Base-by-base conservation (phyloP, 495 filamentous ascomycete genomes). In the Apiosordaria backusii region DNA sequence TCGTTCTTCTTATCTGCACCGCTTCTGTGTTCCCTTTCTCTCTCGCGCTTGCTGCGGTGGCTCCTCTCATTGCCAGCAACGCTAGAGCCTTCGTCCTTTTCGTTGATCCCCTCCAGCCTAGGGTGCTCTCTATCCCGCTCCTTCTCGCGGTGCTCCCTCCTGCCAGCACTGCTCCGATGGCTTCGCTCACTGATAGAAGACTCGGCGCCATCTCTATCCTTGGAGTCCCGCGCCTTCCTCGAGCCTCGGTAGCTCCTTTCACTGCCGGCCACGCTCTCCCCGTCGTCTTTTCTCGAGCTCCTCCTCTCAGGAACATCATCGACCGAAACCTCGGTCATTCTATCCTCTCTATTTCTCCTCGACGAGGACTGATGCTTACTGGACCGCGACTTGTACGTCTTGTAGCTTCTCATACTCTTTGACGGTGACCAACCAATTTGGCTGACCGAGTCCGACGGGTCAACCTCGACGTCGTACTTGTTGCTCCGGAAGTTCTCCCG, bases 381-480 rank as follows among this genome's bases (percentile, higher is more conserved):
- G 0, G 35, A 45, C 16, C 35, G 64, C 2, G 71, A 70, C 65
- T 67, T 72, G 23, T 66, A 63, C 35, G 69, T 65, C 52, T 60
- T 58, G 9, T 70, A 63, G 1, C 52, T 63, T 45, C 52, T 68
- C 26, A 70, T 61, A 3, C 69, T 22, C 52, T 23, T 19, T 4
- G 52, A 55, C n/a, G n/a, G n/a, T 13, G 35, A 45, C n/a, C 27
- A 25, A 19, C 73, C 69, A 4, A 68, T 66, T 45, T 68, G 70
- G 22, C 65, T 70, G 1, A 76, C 71, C n/a, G 69, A 72, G 55
- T 78, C 76, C 23, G 66, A 62, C 22, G 75, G 72, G 40, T 69
- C 65, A 5, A 75, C 62, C 35, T 74, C 72, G 4, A 59, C 10
- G 45, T 67, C 71, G n/a, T 64, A 62, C 9, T 52, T 26, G 57